phyloP scores from a whole-genome alignment of 108 stramenopile species.

The Nannochloropsis salina region DNA sequence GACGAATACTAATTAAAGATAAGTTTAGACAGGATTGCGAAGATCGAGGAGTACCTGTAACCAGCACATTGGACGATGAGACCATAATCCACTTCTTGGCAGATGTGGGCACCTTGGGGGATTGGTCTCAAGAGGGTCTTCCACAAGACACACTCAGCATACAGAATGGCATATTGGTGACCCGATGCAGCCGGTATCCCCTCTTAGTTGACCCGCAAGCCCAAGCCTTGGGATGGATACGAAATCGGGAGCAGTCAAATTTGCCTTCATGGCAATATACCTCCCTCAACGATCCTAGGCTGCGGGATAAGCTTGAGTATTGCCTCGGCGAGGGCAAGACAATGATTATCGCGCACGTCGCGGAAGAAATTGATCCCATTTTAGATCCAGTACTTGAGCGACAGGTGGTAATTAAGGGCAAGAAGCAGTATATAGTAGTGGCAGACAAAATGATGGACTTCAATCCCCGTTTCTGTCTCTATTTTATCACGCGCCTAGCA shows the following conservation, averaged over 20 bases:
- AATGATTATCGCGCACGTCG: conserved; percentile 73
- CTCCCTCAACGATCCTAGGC: conserved; percentile 65
- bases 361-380: conserved; percentile 84
- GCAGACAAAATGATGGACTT: conserved; percentile 82
- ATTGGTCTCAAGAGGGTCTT: conserved; percentile 79
- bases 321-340: conserved; percentile 76
- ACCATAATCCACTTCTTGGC: conserved; percentile 68
- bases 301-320: conserved; percentile 77
- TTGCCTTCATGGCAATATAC: conserved; percentile 59
- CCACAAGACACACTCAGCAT: conserved; percentile 78
- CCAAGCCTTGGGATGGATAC: conserved; percentile 79
- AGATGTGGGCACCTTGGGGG: conserved; percentile 74
- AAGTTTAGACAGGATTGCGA: conserved; percentile 69
- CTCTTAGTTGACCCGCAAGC: conserved; percentile 83
- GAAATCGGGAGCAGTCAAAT: conserved; percentile 64
- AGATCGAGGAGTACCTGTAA: conserved; percentile 68
- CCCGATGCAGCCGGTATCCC: conserved; percentile 68
- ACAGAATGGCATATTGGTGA: conserved; percentile 85
- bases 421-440: conserved; percentile 65
- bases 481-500: conserved; percentile 79
- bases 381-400: conserved; percentile 84
- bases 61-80: conserved; percentile 61
- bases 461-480: conserved; percentile 71
- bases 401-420: conserved; percentile 70
- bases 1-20: conserved; percentile 67